Evolutionary conservation across 345 rosid species (phyloP), one percentile per base, ranked within the genome.

Genomic region (Hevea brasiliensis): DNA sequence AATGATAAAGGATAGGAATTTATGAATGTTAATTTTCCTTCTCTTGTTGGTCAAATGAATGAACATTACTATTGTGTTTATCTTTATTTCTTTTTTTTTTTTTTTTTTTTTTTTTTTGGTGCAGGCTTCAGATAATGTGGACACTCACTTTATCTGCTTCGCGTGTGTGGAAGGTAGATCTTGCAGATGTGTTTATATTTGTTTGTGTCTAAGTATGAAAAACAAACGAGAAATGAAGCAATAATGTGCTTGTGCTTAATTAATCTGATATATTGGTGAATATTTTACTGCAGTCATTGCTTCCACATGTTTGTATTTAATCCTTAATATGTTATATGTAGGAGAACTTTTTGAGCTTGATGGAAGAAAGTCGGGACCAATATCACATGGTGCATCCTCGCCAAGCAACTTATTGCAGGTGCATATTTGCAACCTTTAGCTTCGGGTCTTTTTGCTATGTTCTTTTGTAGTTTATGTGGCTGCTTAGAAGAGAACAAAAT

Each of bases 271-370:
- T 4, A 14, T 23, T 9, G 32, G 26, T 8, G 53, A 60, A 40
- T 54, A 6, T 61, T 48, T 50, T 17, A 11, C 65, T 65, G 65
- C 42, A 37, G 0, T 9, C 8, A 13, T 42, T 63, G 26, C 64
- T 67, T 42, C 7, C 40, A 21, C 37, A 17, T 14, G 47, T 29
- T 0, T 11, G 1, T 21, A 35, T 21, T 44, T 27, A 42, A 13
- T 10, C 5, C 26, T 37, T 21, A 26, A 24, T 65, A 11, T 68
- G 29, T 70, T 62, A 48, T 72, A 26, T 74, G 71, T 65, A 94
- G 98, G 92, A 17, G 73, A 87, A 74, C 98, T 95, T 63, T 90
- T 85, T 85, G 97, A 95, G 81, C 98, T 90, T 74, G 96, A 95
- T 79, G 98, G 99, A 78, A 91, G 96, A 69, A 95, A 89, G 75